Conservation (phyloP, 352 stramenopile species). For the Pythium inflatum region DNA sequence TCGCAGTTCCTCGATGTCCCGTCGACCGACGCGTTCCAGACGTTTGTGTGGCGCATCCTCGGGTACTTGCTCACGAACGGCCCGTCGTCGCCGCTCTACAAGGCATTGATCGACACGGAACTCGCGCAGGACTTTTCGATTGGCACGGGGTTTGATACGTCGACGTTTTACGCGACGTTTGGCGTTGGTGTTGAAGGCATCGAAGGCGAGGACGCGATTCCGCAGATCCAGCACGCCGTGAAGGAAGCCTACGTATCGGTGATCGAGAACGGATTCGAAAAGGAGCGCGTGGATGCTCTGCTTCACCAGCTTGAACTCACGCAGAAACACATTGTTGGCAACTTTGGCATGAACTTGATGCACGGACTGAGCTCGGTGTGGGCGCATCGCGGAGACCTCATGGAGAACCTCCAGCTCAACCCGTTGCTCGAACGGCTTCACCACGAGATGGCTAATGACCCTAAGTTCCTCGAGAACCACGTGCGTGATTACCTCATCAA, state of each 20-base stretch:
- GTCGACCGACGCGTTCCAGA: conserved; percentile 74
- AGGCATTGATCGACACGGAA: conserved; percentile 77
- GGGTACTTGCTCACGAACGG: conserved; percentile 80
- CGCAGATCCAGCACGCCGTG: conserved; percentile 64
- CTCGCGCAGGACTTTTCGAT: conserved; percentile 80
- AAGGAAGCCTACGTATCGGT: conserved; percentile 57
- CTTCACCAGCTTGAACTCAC: conserved; percentile 84
- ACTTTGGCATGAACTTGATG: conserved; percentile 83
- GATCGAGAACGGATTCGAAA: conserved; percentile 70
- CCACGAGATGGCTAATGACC: conserved; percentile 61
- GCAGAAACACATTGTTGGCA: conserved; percentile 82
- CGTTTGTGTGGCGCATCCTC: conserved; percentile 81
- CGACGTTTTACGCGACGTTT: conserved; percentile 77
- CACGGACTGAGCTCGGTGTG: conserved; percentile 72
- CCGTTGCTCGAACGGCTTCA: conserved; percentile 62
- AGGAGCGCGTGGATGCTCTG: conserved; percentile 69
- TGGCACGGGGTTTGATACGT: conserved; percentile 81
- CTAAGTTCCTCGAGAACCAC: conserved; percentile 69
- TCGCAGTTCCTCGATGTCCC: conserved; percentile 70
- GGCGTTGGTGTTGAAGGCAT: conserved; percentile 82
- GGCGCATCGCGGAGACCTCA: conserved; percentile 67
- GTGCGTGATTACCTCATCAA: conserved; percentile 57
- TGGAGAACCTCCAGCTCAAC: conserved; percentile 74
- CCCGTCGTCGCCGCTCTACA: conserved; percentile 80
- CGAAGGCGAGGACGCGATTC: conserved; percentile 49